Evolutionary conservation across 2,329 filamentous ascomycete species (phyloP), one percentile per base, ranked within the genome.

Genomic region (Pestalotiopsis sp.): DNA sequence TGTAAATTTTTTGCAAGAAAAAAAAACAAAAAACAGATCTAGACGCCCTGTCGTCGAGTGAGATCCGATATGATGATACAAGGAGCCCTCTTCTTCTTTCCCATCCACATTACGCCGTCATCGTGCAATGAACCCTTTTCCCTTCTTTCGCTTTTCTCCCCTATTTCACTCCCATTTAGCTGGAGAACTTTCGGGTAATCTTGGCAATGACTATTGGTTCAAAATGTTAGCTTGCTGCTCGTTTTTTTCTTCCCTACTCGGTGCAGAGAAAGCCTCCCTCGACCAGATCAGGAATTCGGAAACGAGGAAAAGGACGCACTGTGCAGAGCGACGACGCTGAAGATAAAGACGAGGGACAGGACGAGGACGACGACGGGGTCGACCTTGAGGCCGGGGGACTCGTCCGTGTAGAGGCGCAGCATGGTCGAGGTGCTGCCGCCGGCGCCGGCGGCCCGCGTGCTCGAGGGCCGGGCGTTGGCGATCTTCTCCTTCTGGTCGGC

Each of bases 361-460:
- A 98, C 96, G 78, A 99, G 88, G 73, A 99, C 95, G 73, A 99
- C 95, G 70, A 99, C 96, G 25, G 96, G 96, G 82, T 99, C 96
- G 73, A 99, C 96, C 87, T 98, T 97, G 77, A 99, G 87, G 71
- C 96, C 96, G 69, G 96, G 96, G 73, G 93, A 97, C 86, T 99
- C 96, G 80, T 99, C 96, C 69, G 96, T 99, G 90, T 99, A 99
- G 59, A 99, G 91, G 94, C 95, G 95, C 86, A 99, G 87, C 96
- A 99, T 99, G 66, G 96, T 99, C 85, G 94, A 97, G 82, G 92
- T 97, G 80, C 94, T 98, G 73, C 96, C 96, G 74, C 96, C 96
- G 20, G 96, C 96, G 75, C 96, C 96, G 41, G 96, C 96, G 52
- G 95, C 91, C 77, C 96, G 90, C 74, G 96, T 99, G 85, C 93